Conservation (phyloP, 345 rosid species). For the Ailanthus altissimus region DNA sequence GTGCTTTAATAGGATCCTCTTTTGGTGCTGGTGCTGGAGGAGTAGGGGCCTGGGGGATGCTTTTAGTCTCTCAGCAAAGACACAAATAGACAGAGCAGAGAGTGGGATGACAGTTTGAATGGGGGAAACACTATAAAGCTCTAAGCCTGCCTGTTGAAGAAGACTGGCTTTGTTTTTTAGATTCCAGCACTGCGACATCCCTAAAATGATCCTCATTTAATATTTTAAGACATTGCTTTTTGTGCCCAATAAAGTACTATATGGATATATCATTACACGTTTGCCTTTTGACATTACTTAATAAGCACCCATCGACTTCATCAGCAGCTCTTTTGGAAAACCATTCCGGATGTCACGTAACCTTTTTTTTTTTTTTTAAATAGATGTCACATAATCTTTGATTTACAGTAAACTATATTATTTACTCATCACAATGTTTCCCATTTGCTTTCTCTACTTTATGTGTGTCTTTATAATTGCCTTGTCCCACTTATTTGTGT, state of each 20-base stretch:
- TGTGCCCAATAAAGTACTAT: slow-evolving; percentile 33
- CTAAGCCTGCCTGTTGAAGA: slow-evolving; percentile 20
- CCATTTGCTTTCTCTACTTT: slow-evolving; percentile 9
- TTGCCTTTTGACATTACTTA: slow-evolving; percentile 19
- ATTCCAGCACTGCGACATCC: slow-evolving; percentile 33
- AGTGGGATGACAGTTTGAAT: slow-evolving; percentile 45
- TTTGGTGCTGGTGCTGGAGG: slow-evolving; percentile 18
- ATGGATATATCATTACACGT: slow-evolving; percentile 39
- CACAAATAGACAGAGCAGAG: neutral
- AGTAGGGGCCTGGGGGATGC: slow-evolving; percentile 46
- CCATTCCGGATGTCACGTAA: slow-evolving; percentile 18
- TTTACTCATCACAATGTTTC: slow-evolving; percentile 7
- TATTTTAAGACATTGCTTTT: slow-evolving; percentile 24
- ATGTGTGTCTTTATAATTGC: slow-evolving; percentile 34
- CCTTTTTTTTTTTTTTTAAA: too few relatives aligned
- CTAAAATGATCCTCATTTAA: slow-evolving; percentile 33
- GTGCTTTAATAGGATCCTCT: slow-evolving; percentile 8
- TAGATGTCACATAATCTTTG: too few relatives aligned
- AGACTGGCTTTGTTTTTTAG: slow-evolving; percentile 23
- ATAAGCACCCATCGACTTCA: slow-evolving; percentile 18
- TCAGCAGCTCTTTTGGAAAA: slow-evolving; percentile 19
- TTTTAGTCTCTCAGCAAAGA: neutral
- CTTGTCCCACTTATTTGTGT: slow-evolving; percentile 55
- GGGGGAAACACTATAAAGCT: slow-evolving; percentile 38
- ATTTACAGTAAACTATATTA: neutral